phyloP scores from a whole-genome alignment of 208 protist species.

The Crithidia thermophila region DNA sequence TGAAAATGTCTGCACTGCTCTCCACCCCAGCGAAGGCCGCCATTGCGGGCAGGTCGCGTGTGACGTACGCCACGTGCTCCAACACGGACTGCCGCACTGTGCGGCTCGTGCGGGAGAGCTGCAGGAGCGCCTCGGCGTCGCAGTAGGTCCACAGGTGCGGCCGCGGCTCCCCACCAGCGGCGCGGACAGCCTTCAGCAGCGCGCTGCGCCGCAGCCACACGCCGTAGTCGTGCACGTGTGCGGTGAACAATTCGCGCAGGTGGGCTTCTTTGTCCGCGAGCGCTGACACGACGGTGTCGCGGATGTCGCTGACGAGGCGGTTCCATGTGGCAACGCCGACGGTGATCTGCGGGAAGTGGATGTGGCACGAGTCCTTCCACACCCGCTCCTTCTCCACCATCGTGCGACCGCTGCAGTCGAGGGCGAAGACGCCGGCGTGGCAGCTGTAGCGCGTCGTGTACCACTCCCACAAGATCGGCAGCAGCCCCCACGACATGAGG shows the following conservation, averaged over 20 bases:
- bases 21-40: slow-evolving; percentile 15
- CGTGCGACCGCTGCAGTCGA: slow-evolving; percentile 56
- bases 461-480: slow-evolving; percentile 51
- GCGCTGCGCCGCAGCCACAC: slow-evolving; percentile 15
- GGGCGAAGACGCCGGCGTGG: slow-evolving; percentile 36
- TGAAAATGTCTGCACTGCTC: slow-evolving; percentile 7
- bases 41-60: slow-evolving; percentile 5
- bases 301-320: slow-evolving; percentile 30
- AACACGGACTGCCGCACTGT: slow-evolving; percentile 24
- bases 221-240: slow-evolving; percentile 6
- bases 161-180: slow-evolving; percentile 15
- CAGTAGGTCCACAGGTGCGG: slow-evolving; percentile 35
- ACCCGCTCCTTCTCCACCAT: slow-evolving; percentile 32
- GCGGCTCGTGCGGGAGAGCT: slow-evolving; percentile 13
- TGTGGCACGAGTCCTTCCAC: slow-evolving; percentile 65
- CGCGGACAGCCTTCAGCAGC: not conserved
- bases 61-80: slow-evolving; percentile 31
- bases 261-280: slow-evolving; percentile 17
- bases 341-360: slow-evolving; percentile 67
- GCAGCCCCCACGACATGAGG: slow-evolving; percentile 35
- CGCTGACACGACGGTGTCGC: slow-evolving; percentile 23
- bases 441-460: slow-evolving; percentile 33
- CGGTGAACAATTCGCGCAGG: slow-evolving; percentile 17
- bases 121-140: slow-evolving; percentile 14
- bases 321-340: slow-evolving; percentile 33